These are phyloP conservation scores for Millerozyma acaciae DNA, from an alignment of 805 yeast genomes.

Conservation along the genomic window DNA sequence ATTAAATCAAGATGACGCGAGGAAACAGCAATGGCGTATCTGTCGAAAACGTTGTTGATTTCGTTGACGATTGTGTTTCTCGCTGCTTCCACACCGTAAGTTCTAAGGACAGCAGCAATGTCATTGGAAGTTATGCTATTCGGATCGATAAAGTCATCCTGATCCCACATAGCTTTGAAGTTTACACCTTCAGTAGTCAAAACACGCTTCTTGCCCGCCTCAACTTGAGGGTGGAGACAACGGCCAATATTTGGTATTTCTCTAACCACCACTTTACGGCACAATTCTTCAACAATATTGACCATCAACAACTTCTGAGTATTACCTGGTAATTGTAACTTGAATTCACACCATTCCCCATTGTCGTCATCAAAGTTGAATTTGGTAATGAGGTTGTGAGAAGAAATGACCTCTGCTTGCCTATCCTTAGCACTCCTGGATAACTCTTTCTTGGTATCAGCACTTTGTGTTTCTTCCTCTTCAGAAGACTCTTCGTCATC, in stretches of 20 bases:
- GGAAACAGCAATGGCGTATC: slow-evolving; percentile 92
- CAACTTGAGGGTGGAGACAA: slow-evolving; percentile 75
- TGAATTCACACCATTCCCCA: slow-evolving; percentile 93
- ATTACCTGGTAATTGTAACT: slow-evolving; percentile 74
- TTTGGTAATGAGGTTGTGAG: slow-evolving; percentile 68
- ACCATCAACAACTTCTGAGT: slow-evolving; percentile 96
- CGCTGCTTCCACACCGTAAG: slow-evolving; percentile 99
- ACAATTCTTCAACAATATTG: slow-evolving; percentile 87
- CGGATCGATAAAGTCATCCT: slow-evolving; percentile 87
- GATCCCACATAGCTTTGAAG: slow-evolving; percentile 97
- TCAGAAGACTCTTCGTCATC: slow-evolving; percentile 17
- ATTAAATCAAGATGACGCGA: slow-evolving; percentile 92
- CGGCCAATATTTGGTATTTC: slow-evolving; percentile 90
- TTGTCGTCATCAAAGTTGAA: slow-evolving; percentile 85
- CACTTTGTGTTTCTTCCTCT: slow-evolving; percentile 33
- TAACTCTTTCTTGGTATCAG: slow-evolving; percentile 29
- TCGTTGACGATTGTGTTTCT: slow-evolving; percentile 95
- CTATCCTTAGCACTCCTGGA: slow-evolving; percentile 73
- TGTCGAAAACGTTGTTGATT: slow-evolving; percentile 91
- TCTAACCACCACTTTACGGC: slow-evolving; percentile 86
- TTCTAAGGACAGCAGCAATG: slow-evolving; percentile 80
- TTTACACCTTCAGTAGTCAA: slow-evolving; percentile 97
- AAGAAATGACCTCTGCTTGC: slow-evolving; percentile 73
- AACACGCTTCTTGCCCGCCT: slow-evolving; percentile 60
- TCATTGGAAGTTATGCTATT: slow-evolving; percentile 90